Conservation (phyloP, 495 filamentous ascomycete genomes). For the Penicillium egyptiacum region DNA sequence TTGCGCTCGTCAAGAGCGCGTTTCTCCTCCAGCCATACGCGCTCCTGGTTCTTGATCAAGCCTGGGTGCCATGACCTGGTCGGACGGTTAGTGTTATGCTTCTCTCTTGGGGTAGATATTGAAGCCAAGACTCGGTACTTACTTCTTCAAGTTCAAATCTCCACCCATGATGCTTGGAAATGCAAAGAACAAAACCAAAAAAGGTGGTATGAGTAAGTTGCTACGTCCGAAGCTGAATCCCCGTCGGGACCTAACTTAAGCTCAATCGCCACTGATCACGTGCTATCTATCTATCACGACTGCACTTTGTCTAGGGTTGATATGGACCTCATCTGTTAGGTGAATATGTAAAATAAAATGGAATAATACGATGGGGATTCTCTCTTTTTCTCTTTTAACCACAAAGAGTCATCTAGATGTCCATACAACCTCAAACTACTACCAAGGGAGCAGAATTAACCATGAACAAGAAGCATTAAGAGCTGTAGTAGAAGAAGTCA, state of each 20-base stretch:
- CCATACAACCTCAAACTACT: background rate
- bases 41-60: conserved; percentile 76
- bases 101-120: background rate
- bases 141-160: conserved; percentile 93
- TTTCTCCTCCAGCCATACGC: conserved; percentile 84
- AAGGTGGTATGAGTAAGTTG: background rate
- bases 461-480: conserved; percentile 1
- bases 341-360: background rate
- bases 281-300: background rate
- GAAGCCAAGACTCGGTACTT: conserved; percentile 7
- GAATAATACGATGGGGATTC: background rate
- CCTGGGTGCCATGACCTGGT: conserved; percentile 80
- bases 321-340: background rate
- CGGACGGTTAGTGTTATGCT: conserved; percentile 16
- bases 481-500: background rate
- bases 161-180: conserved; percentile 68
- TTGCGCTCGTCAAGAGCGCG: conserved; percentile 96
- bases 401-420: background rate
- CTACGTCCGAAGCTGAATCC: background rate
- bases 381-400: background rate
- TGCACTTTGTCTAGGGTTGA: background rate
- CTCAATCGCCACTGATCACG: conserved; percentile 8
- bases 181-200: background rate
- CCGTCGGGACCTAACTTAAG: background rate
- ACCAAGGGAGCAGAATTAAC: background rate